Evolutionary conservation across 345 rosid species (phyloP), one percentile per base, ranked within the genome.

Genomic region (Acer saccharum): DNA sequence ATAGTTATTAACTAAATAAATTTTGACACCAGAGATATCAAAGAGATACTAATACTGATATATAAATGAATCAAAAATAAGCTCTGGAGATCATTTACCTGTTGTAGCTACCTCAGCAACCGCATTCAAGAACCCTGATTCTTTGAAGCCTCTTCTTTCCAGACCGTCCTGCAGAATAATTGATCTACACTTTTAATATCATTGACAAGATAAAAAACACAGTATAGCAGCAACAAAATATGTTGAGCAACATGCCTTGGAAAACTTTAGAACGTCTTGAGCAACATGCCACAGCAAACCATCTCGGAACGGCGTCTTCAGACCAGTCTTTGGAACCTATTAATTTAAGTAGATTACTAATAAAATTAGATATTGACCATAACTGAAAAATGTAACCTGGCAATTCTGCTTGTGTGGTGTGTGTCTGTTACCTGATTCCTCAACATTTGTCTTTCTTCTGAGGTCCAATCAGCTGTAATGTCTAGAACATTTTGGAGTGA

Each of bases 81-180:
- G 23, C 50, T 71, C 25, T 18, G 39, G 39, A 9, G 17, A 64
- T 17, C n/a, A 63, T 58, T 76, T 82, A 96, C 99, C 98, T 88
- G 99, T 94, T 78, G 91, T 84, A 76, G 90, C 98, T 78, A 96
- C 95, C 79, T 94, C 95, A 54, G 84, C 71, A 23, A 96, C 92
- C 75, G 75, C 98, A 73, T 96, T 92, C 83, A 96, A 83, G 90
- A 96, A 94, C 10, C 94, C 92, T 0, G 87, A 77, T 88, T 96
- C 99, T 88, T 94, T 96, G 78, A 76, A 96, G 60, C 99, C 99
- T 84, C 98, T 86, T 39, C 97, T 91, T 85, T 96, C 98, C 83
- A 96, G 78, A 73, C 99, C 98, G 79, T 90, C 98, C 98, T 94
- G 86, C 80, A 83, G 71, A 71, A 77, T 70, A 65, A 35, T 43